Conservation (phyloP, 116 monocot genomes). For the Zostera marina region DNA sequence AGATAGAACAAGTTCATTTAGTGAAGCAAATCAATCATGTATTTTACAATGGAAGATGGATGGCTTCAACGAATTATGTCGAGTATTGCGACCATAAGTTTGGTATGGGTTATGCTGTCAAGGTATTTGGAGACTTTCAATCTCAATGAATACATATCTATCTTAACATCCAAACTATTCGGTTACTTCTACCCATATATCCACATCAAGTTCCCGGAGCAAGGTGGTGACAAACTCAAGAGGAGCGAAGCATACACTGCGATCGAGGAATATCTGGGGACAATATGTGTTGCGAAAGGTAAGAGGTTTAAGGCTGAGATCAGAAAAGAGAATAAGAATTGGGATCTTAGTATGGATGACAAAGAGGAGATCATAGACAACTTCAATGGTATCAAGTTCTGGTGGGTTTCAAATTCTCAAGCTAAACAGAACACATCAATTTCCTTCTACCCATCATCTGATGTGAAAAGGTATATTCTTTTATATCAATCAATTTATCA, state of each 20-base stretch:
- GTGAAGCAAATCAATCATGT: not conserved
- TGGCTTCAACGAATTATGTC: not conserved
- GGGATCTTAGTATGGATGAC: slow-evolving; percentile 7
- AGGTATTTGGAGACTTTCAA: slow-evolving; percentile 10
- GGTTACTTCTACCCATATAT: slow-evolving; percentile 23
- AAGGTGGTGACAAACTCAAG: slow-evolving; percentile 19
- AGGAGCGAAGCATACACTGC: slow-evolving; percentile 34
- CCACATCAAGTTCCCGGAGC: slow-evolving; percentile 29
- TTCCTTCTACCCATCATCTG: slow-evolving; percentile 1
- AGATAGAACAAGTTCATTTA: no score
- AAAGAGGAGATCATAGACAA: slow-evolving; percentile 8
- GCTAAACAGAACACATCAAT: not conserved
- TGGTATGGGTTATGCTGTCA: slow-evolving; percentile 21
- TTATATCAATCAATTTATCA: not conserved
- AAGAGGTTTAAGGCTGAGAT: slow-evolving; percentile 15
- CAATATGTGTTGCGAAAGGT: slow-evolving; percentile 13
- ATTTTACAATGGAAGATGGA: not conserved
- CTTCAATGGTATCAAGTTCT: slow-evolving; percentile 3
- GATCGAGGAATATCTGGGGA: slow-evolving; percentile 31
- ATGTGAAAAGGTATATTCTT: slow-evolving; percentile 1
- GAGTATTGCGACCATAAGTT: not conserved
- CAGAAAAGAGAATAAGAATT: slow-evolving; percentile 2
- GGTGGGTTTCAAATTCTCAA: slow-evolving; percentile 1
- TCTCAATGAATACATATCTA: not conserved
- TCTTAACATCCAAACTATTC: slow-evolving; percentile 5